These are phyloP conservation scores for Glycine tomentella DNA, from an alignment of 306 rosid genomes.

Conservation along the genomic window DNA sequence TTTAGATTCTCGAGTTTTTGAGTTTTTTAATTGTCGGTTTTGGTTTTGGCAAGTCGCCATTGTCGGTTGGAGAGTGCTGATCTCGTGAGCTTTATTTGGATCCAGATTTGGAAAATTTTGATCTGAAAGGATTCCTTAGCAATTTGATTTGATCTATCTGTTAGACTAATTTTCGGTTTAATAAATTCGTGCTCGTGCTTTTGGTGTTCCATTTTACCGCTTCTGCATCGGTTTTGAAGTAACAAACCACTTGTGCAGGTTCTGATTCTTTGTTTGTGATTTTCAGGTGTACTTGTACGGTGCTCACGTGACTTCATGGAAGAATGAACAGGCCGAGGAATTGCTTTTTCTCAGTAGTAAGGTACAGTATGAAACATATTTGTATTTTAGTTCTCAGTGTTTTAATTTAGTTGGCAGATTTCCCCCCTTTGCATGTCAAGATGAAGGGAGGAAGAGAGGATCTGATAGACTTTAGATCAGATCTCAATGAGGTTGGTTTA, in stretches of 20 bases:
- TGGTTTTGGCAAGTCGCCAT: conserved; percentile 29
- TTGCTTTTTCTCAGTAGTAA: conserved; percentile 76
- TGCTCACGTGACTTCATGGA: conserved; percentile 91
- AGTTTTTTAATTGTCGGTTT: conserved; percentile 3
- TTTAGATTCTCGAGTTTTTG: background rate
- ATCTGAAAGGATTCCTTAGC: background rate
- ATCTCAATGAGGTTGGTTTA: conserved; percentile 3
- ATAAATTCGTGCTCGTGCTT: background rate
- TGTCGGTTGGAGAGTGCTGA: conserved; percentile 32
- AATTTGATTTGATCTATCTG: conserved; percentile 1
- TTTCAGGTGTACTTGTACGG: conserved; percentile 83
- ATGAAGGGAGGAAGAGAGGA: background rate
- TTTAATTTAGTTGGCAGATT: background rate
- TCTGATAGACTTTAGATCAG: background rate
- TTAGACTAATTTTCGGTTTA: conserved; percentile 1
- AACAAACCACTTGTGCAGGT: background rate
- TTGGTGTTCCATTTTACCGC: conserved; percentile 14
- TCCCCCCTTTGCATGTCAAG: background rate
- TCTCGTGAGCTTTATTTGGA: conserved; percentile 9
- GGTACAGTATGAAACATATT: conserved; percentile 48
- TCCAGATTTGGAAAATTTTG: background rate
- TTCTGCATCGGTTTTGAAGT: conserved; percentile 18
- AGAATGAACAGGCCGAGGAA: conserved; percentile 82
- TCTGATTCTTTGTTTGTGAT: background rate
- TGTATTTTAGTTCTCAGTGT: background rate